phyloP scores from a whole-genome alignment of 257 asterid genomes.

The Petunia secreta region DNA sequence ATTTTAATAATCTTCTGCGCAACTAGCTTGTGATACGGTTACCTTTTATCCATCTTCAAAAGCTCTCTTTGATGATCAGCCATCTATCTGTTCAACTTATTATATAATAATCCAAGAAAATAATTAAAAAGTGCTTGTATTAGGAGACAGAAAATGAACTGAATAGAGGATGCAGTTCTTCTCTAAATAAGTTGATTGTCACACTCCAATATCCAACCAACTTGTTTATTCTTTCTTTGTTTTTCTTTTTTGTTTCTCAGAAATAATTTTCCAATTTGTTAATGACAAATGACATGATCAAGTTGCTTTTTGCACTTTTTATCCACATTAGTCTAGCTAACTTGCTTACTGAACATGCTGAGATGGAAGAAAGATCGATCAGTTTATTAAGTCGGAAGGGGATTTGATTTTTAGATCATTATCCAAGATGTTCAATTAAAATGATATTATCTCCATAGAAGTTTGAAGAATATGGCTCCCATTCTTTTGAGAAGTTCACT shows the following conservation, averaged over 20 bases:
- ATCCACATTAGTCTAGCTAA: background rate
- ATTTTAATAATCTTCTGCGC: background rate
- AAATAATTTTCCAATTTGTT: background rate
- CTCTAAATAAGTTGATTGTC: background rate
- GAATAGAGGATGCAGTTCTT: background rate
- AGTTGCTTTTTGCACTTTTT: constrained; percentile 18
- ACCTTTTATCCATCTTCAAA: background rate
- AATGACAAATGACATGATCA: constrained; percentile 13
- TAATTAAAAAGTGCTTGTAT: background rate
- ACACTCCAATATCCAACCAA: constrained; percentile 5
- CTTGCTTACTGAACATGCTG: background rate
- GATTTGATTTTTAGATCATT: constrained; percentile 2
- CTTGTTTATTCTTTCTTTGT: background rate
- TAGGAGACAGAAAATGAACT: background rate
- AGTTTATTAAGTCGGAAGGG: background rate
- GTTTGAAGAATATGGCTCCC: background rate
- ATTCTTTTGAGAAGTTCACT: background rate
- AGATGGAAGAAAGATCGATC: background rate
- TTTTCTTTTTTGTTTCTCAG: background rate
- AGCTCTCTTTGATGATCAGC: background rate
- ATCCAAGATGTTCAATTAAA: constrained; percentile 13
- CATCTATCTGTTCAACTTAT: background rate
- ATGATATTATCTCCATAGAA: background rate
- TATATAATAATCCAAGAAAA: background rate
- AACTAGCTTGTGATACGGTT: background rate